Evolutionary conservation across 23 red algal genomes (phyloP).

Genomic region (Gracilaria vermiculophylla): DNA sequence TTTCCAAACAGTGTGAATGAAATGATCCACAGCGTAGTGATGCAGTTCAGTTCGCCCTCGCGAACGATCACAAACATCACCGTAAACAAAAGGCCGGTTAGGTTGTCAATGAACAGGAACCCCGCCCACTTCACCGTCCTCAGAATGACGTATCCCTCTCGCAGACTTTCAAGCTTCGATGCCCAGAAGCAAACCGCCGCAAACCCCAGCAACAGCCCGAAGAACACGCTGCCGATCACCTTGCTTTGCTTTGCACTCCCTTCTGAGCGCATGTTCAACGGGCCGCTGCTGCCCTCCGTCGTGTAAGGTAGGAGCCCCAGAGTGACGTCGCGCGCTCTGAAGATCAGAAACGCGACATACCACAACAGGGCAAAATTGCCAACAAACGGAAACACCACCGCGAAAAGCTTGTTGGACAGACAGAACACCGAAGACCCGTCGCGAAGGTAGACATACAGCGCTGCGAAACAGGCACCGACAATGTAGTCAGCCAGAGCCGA

Average conservation of each 20-base stretch:
- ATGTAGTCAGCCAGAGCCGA: conserved; percentile 47
- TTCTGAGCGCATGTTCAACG: conserved; percentile 7
- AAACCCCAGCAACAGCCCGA: conserved; percentile 1
- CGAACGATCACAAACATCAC: conserved; percentile 21
- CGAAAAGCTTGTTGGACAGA: conserved; percentile 23
- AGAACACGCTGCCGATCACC: conserved; percentile 21
- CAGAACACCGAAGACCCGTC: conserved; percentile 17
- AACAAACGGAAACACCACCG: conserved; percentile 32
- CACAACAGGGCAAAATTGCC: conserved; percentile 31
- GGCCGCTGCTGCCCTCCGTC: neutral
- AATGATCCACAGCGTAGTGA: conserved; percentile 11
- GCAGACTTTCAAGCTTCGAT: neutral
- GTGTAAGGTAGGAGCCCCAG: neutral
- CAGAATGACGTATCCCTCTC: neutral
- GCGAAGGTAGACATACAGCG: conserved; percentile 20
- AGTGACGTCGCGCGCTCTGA: neutral
- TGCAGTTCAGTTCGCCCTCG: conserved; percentile 2
- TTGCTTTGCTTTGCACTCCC: neutral
- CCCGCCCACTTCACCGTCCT: conserved; percentile 19
- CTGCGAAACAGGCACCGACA: conserved; percentile 36
- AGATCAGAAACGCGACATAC: conserved; percentile 36
- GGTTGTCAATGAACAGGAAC: conserved; percentile 23
- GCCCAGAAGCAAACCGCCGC: conserved; percentile 15
- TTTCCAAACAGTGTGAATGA: conserved; percentile 18
- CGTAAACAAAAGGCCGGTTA: conserved; percentile 26